Percentiles rank a stretch among this genome's conserved stretches.
These are phyloP conservation scores for Beauveria scarabaeidicola DNA, from an alignment of 2,329 filamentous ascomycete genomes.

Conservation along the genomic window DNA sequence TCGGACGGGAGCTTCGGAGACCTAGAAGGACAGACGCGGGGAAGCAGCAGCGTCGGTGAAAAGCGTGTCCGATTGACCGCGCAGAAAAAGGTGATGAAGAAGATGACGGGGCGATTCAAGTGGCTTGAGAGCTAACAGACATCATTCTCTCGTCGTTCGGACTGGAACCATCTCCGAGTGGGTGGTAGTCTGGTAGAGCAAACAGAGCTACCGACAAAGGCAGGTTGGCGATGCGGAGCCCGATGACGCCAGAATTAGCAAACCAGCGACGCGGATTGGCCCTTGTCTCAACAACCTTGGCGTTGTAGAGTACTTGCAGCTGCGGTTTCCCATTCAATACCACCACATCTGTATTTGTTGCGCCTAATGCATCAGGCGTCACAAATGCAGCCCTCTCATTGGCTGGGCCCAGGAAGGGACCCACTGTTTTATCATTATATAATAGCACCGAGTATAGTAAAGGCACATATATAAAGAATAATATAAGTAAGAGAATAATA, in stretches of 20 bases:
- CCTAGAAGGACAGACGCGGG: neutral
- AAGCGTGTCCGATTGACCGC: neutral
- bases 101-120: neutral
- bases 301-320: neutral
- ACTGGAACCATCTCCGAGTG: neutral
- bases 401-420: too few species aligned
- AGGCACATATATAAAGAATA: too few species aligned
- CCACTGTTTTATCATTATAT: too few species aligned
- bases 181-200: neutral
- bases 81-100: neutral
- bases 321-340: neutral
- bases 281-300: neutral
- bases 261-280: neutral
- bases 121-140: neutral
- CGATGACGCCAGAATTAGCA: conserved; percentile 1
- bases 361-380: too few species aligned
- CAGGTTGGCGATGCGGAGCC: neutral
- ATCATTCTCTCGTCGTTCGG: neutral
- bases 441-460: too few species aligned
- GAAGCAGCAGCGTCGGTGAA: neutral
- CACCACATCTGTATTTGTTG: too few species aligned
- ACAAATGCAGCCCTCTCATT: too few species aligned
- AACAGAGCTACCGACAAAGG: neutral
- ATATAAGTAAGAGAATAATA: too few species aligned
- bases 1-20: neutral